Evolutionary conservation across 2,329 filamentous ascomycete genomes (phyloP).

Genomic region (Metarhizium humberi): DNA sequence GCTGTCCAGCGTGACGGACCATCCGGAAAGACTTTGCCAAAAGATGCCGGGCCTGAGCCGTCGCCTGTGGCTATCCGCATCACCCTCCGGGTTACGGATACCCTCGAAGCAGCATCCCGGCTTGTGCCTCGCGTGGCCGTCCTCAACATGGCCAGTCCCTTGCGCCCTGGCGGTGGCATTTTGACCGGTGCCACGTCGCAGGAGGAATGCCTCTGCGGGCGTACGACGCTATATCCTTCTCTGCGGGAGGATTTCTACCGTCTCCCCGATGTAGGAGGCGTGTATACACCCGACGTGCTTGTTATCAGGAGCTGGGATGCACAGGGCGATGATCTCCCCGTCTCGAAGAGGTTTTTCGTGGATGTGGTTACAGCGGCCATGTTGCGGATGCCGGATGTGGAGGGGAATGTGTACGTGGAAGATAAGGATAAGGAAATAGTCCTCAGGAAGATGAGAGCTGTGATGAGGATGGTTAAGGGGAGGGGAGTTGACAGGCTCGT

Average conservation of each 20-base stretch:
- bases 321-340: conserved; percentile 13
- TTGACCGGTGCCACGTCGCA: conserved; percentile 49
- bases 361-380: conserved; percentile 50
- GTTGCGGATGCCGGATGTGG: conserved; percentile 46
- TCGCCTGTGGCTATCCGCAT: conserved; percentile 23
- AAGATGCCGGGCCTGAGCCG: not conserved
- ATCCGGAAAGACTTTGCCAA: not conserved
- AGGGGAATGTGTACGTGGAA: conserved; percentile 30
- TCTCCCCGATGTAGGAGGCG: conserved; percentile 45
- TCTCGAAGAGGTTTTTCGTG: conserved; percentile 44
- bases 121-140: conserved; percentile 32
- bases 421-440: conserved; percentile 41
- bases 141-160: conserved; percentile 55
- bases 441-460: conserved; percentile 45
- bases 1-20: not conserved
- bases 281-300: conserved; percentile 36
- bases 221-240: conserved; percentile 1
- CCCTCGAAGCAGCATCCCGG: conserved; percentile 37
- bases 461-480: conserved; percentile 40
- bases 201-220: conserved; percentile 51
- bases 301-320: conserved; percentile 38
- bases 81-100: conserved; percentile 39
- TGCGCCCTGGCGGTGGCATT: conserved; percentile 52
- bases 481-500: conserved; percentile 41
- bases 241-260: conserved; percentile 46